These are phyloP conservation scores for Vachellia collinsii DNA, from an alignment of 306 rosid genomes.

Conservation along the genomic window DNA sequence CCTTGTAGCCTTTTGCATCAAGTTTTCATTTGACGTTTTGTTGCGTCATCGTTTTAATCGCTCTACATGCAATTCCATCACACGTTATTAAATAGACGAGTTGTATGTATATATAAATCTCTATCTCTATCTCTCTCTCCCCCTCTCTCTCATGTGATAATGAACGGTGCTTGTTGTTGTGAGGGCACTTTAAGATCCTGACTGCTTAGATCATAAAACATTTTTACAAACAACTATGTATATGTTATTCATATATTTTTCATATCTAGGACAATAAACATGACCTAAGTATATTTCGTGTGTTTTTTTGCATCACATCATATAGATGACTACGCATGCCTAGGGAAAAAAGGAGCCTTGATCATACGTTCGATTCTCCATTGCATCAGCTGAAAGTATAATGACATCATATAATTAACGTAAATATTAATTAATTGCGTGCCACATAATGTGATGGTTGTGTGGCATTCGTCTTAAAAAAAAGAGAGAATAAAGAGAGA, in stretches of 20 bases:
- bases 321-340: too few species aligned
- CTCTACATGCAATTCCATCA: background rate
- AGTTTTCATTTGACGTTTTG: too few species aligned
- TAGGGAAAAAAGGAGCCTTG: too few species aligned
- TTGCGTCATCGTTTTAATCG: background rate
- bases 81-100: background rate
- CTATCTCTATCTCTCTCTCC: background rate
- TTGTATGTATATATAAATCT: too few species aligned
- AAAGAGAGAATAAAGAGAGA: background rate
- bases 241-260: too few species aligned
- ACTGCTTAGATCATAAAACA: background rate
- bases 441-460: background rate
- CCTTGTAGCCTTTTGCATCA: too few species aligned
- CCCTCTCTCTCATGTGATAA: too few species aligned
- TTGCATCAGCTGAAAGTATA: background rate
- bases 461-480: background rate
- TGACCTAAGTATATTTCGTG: too few species aligned
- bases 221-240: too few species aligned
- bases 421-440: slow-evolving; percentile 13
- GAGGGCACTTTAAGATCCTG: background rate
- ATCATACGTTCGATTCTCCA: slow-evolving; percentile 2
- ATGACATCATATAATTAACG: slow-evolving; percentile 31
- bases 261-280: too few species aligned
- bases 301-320: too few species aligned
- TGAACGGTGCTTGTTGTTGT: too few species aligned